Conservation (phyloP, 2,329 filamentous ascomycete genomes). For the Pestalotiopsis sp. region DNA sequence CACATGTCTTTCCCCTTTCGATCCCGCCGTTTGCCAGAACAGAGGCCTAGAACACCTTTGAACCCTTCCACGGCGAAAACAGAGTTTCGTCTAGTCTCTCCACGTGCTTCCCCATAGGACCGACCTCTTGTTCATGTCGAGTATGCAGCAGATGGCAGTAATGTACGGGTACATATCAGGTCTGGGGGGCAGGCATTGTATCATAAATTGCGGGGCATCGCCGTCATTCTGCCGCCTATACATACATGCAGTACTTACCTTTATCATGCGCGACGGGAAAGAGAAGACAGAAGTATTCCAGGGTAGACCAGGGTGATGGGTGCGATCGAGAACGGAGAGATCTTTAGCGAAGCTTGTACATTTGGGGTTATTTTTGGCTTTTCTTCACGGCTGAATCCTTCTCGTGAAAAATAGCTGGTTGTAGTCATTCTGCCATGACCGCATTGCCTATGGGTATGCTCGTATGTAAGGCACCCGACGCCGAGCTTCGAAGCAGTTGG, state of each 20-base stretch:
- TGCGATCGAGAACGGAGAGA: neutral
- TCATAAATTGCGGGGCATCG: slow-evolving; percentile 9
- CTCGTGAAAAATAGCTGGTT: neutral
- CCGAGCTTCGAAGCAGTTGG: neutral
- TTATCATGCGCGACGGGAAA: neutral
- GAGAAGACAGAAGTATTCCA: neutral
- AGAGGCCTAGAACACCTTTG: neutral
- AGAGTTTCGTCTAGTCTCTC: neutral
- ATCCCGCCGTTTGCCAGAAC: neutral
- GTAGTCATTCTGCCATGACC: neutral
- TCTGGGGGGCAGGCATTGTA: slow-evolving; percentile 7
- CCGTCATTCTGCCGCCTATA: neutral
- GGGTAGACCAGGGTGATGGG: neutral
- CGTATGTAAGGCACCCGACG: neutral
- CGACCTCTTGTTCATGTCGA: neutral
- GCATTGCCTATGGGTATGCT: neutral
- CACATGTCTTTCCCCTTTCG: neutral
- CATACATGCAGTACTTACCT: neutral
- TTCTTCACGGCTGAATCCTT: neutral
- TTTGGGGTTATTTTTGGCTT: neutral
- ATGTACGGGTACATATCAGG: neutral
- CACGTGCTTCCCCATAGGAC: neutral
- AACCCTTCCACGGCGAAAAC: neutral
- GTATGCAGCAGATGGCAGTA: neutral
- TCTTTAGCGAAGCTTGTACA: neutral